phyloP scores from a whole-genome alignment of 176 grass and related monocot genomes.

The Aegilops speltoides region DNA sequence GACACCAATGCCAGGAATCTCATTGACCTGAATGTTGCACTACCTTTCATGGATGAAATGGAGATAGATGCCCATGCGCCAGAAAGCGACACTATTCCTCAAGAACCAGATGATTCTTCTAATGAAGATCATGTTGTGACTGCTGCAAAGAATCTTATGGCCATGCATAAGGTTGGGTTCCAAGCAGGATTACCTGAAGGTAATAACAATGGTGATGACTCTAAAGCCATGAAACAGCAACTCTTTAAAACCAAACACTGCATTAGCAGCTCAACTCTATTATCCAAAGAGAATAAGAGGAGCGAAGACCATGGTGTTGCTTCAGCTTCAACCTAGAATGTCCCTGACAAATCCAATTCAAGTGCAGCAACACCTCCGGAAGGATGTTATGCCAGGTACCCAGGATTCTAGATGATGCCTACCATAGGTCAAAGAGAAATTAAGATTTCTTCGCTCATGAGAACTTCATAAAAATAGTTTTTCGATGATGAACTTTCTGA shows the following conservation, averaged over 20 bases:
- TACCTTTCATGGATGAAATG: conserved; percentile 45
- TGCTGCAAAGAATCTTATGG: conserved; percentile 54
- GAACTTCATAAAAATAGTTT: conserved; percentile 19
- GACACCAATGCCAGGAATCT: conserved; percentile 30
- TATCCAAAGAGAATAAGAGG: conserved; percentile 20
- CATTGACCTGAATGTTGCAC: conserved; percentile 67
- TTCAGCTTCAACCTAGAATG: conserved; percentile 31
- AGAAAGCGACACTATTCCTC: conserved; percentile 16
- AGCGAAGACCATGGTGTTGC: conserved; percentile 14
- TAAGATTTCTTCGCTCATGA: conserved; percentile 37
- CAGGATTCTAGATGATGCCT: not conserved
- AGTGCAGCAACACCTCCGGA: conserved; percentile 51
- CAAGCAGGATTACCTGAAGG: not conserved
- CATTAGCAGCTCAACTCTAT: not conserved
- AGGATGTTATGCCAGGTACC: conserved; percentile 49
- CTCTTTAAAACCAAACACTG: conserved; percentile 43
- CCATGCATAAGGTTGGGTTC: conserved; percentile 35
- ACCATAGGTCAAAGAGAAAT: conserved; percentile 1
- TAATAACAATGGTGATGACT: conserved; percentile 1
- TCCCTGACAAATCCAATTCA: conserved; percentile 42
- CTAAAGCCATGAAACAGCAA: conserved; percentile 45
- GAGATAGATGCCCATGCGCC: conserved; percentile 23
- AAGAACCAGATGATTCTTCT: conserved; percentile 33
- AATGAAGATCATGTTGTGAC: conserved; percentile 31
- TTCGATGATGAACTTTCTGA: conserved; percentile 24